Evolutionary conservation across 768 basidiomycete genomes (phyloP), one percentile per base, ranked within the genome.

Genomic region (Serendipita sp.): DNA sequence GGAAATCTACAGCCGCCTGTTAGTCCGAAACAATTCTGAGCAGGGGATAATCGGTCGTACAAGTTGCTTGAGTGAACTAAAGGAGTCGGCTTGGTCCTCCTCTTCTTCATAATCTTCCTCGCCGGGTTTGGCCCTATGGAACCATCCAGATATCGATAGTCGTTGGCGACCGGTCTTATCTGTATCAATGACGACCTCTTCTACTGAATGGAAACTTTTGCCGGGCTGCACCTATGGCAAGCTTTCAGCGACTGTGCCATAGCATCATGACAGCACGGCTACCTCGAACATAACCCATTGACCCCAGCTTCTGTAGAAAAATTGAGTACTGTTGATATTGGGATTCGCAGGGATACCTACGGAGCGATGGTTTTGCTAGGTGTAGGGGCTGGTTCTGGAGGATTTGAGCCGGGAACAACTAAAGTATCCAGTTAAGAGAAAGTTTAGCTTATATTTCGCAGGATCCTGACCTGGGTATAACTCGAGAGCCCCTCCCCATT

Each of bases 81-180:
- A 68, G 62, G 80, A 77, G 23, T 75, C 69, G 33, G 71, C 73
- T 15, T 70, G 71, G 43, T 75, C 73, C 11, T 74, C 66, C 48
- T 85, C 83, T 0, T 78, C 75, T 53, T 81, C 78, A 69, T 90
- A 91, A 0, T 90, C 93, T 44, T 92, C 88, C 72, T 98, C 95
- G 10, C 89, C 91, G 67, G 87, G 84, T 70, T 95, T 84, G 0
- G 91, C 86, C 27, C 86, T 84, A 71, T 98, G 95, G 76, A 97
- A 98, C 95, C 95, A 98, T 4, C 95, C 95, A 69, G 88, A 92
- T 69, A 97, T 88, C 67, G 88, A 91, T 69, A 97, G 74, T 40
- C 95, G 77, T 69, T 86, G 80, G 48, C 83, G 75, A 0, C 85
- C 86, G 48, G 88, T 87, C 66, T 83, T 75, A 23, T 74, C 82